A percentile compares a stretch with the other conserved stretches of the same genome.
Evolutionary conservation across 192 early-diverging fungal species (phyloP).

Genomic region (Gigaspora rosea): DNA sequence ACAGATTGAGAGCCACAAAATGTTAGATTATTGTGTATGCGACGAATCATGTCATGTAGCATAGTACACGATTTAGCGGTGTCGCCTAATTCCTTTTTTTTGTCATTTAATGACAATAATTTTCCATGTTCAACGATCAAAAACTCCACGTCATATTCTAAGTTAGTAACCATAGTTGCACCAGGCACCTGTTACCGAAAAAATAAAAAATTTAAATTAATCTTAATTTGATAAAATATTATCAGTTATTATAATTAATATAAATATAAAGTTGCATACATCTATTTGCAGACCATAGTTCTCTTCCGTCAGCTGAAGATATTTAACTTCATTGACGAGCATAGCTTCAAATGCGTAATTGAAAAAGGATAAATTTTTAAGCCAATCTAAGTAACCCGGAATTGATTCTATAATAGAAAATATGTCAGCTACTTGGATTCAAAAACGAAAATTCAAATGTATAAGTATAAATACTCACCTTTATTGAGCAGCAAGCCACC

Average conservation of each 20-base stretch:
- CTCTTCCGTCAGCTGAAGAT: constrained; percentile 76
- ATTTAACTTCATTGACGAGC: constrained; percentile 86
- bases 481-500: constrained; percentile 89
- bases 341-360: constrained; percentile 90
- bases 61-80: too few species aligned
- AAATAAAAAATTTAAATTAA: constrained; percentile 1
- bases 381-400: constrained; percentile 61
- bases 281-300: constrained; percentile 83
- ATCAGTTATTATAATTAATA: not conserved
- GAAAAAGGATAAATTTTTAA: constrained; percentile 80
- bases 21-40: too few species aligned
- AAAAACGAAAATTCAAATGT: not conserved
- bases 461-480: constrained; percentile 51
- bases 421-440: constrained; percentile 14
- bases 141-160: too few species aligned
- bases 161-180: too few species aligned
- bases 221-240: constrained; percentile 3
- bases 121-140: too few species aligned
- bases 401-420: constrained; percentile 61
- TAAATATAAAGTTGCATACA: constrained; percentile 40
- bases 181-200: constrained; percentile 45
- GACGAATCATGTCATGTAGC: too few species aligned
- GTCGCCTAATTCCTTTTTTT: too few species aligned
- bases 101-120: too few species aligned
- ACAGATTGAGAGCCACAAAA: too few species aligned